These are phyloP conservation scores for Entomortierella beljakovae DNA, from an alignment of 192 early-diverging fungal species.

Conservation along the genomic window DNA sequence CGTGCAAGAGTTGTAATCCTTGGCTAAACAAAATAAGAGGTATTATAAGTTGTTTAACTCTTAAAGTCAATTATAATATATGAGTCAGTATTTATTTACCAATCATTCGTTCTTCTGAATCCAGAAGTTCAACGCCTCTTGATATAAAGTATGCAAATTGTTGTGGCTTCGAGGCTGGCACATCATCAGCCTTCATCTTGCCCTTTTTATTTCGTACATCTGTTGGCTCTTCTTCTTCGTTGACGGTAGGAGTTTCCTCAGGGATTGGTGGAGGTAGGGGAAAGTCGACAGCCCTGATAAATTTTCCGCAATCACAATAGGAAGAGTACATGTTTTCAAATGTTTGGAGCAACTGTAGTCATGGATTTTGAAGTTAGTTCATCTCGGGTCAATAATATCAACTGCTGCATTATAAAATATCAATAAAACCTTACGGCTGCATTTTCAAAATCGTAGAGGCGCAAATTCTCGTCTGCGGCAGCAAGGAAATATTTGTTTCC, in stretches of 20 bases:
- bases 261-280: slow-evolving; percentile 53
- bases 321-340: slow-evolving; percentile 85
- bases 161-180: slow-evolving; percentile 11
- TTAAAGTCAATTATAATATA: background rate
- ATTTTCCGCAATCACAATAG: slow-evolving; percentile 96
- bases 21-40: slow-evolving; percentile 59
- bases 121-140: slow-evolving; percentile 90
- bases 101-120: slow-evolving; percentile 80
- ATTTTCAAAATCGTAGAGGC: slow-evolving; percentile 92
- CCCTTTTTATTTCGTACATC: slow-evolving; percentile 44
- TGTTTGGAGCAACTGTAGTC: slow-evolving; percentile 69
- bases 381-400: background rate
- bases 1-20: slow-evolving; percentile 88
- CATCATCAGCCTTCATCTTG: slow-evolving; percentile 32
- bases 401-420: background rate
- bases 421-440: slow-evolving; percentile 61
- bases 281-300: slow-evolving; percentile 79
- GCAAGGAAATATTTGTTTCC: slow-evolving; percentile 95
- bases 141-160: slow-evolving; percentile 85
- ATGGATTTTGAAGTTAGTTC: too few species aligned
- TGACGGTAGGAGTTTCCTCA: slow-evolving; percentile 44
- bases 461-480: slow-evolving; percentile 87
- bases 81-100: slow-evolving; percentile 50
- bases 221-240: slow-evolving; percentile 37
- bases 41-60: too few species aligned